Evolutionary conservation across 2,329 filamentous ascomycete genomes (phyloP), one percentile per base, ranked within the genome.

Genomic region (Pestalotiopsis sp.): DNA sequence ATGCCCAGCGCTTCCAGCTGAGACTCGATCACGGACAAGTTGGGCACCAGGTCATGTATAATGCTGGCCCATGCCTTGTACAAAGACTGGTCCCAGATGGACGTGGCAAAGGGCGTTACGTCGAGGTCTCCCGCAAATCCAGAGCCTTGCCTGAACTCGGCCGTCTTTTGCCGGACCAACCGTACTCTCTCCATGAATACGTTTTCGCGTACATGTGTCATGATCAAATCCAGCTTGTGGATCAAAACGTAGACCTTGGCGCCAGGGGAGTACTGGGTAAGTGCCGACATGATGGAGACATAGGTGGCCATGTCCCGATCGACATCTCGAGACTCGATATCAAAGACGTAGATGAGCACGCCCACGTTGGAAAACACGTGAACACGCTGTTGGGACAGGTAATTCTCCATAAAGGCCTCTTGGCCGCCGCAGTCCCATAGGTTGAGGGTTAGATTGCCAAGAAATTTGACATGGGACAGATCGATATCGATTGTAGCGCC

Each of bases 11-110:
- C 90, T 45, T 89, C 89, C 11, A 99, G 87, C 79, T 98, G 93
- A 23, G 89, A 89, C 82, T 98, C 95, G 73, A 99, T 98, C 59
- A 93, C 89, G 20, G 90, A 86, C 1, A 98, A 89, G 76, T 98
- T 98, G 3, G 96, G 96, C n/a, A 98, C 96, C 60, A 99, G 87
- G 78, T 95, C 95, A 85, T 99, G 96, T 70, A 99, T 98, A 75
- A 99, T 98, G 78, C 93, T 93, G 0, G 96, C 96, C 96, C 96
- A 99, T 1, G 96, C 96, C 81, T 97, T 97, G 86, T 98, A 99
- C 49, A 99, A 85, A 67, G 93, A 97, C 83, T 99, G 96, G 78
- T 99, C 96, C 96, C 96, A 99, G 78, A 99, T 99, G 67, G 93
- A 97, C 39, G 95, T 98, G 11, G 94, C 93, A 79, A 97, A 98